phyloP scores from a whole-genome alignment of 768 basidiomycete genomes.

The Mrakia frigida region DNA sequence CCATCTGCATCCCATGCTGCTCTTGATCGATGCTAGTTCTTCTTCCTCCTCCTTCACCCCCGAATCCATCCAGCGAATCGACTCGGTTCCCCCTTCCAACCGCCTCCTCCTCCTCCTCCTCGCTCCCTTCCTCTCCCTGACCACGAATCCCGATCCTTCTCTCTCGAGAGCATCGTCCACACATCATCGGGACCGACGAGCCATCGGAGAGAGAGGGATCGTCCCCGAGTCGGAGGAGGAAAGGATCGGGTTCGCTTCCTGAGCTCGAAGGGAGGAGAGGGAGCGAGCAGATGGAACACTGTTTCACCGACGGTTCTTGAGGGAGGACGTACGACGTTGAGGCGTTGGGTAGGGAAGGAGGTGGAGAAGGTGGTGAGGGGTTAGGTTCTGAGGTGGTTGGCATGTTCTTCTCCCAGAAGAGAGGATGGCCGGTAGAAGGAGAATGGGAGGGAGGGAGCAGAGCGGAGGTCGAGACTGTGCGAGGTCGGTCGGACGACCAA shows the following conservation, averaged over 20 bases:
- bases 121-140: neutral
- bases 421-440: neutral
- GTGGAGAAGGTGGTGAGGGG: neutral
- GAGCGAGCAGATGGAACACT: slow-evolving; percentile 5
- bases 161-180: neutral
- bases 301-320: neutral
- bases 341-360: neutral
- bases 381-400: neutral
- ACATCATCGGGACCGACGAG: neutral
- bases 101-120: neutral
- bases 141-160: slow-evolving; percentile 4
- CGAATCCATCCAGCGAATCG: neutral
- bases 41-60: neutral
- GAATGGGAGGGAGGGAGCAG: neutral
- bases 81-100: neutral
- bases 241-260: neutral
- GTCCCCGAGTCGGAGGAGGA: slow-evolving; percentile 1
- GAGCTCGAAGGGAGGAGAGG: neutral
- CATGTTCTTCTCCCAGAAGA: slow-evolving; percentile 11
- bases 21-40: neutral
- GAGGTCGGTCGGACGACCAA: neutral
- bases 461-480: neutral
- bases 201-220: neutral
- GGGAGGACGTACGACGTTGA: neutral
- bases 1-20: neutral